Conservation (phyloP, 257 asterid genomes). For the Petrea volubilis region DNA sequence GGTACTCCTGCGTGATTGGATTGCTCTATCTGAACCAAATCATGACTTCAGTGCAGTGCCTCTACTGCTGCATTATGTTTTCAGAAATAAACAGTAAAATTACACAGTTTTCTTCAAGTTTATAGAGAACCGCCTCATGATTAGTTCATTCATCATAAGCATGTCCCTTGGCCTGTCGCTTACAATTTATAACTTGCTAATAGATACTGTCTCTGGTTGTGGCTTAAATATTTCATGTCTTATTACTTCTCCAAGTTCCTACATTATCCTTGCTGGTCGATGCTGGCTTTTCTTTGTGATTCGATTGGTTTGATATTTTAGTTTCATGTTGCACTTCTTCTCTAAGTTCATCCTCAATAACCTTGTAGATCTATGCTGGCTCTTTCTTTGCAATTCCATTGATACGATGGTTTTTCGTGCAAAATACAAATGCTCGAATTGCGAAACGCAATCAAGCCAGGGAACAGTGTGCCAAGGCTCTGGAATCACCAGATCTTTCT, state of each 20-base stretch:
- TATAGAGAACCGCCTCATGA: no score
- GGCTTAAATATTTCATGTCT: not conserved
- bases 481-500: slow-evolving; percentile 54
- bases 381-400: slow-evolving; percentile 72
- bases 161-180: not conserved
- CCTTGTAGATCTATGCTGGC: slow-evolving; percentile 61
- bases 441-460: slow-evolving; percentile 54
- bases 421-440: slow-evolving; percentile 47
- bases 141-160: no score
- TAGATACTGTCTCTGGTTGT: not conserved
- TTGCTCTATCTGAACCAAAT: not conserved
- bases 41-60: not conserved
- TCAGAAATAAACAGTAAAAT: not conserved
- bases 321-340: no score
- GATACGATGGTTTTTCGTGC: slow-evolving; percentile 54
- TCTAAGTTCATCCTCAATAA: not conserved
- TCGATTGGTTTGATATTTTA: no score
- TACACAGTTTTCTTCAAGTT: no score
- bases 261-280: no score
- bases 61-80: no score
- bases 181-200: not conserved
- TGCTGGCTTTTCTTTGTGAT: no score
- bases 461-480: slow-evolving; percentile 47
- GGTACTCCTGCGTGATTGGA: not conserved
- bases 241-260: slow-evolving; percentile 2